Conservation (phyloP, 169 alveolate species). For the Theileria sp. region DNA sequence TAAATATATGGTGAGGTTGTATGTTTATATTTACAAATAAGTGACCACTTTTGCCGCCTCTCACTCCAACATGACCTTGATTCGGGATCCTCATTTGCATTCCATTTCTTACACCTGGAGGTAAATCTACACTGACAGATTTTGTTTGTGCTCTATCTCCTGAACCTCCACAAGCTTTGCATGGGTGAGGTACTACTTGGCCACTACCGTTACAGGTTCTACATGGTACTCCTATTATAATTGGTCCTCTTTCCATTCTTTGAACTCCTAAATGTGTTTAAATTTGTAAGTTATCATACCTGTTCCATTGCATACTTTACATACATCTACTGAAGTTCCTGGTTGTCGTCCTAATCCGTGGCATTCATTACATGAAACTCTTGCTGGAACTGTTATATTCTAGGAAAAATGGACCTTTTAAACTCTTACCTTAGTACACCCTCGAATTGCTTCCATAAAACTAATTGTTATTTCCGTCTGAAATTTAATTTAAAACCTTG, state of each 20-base stretch:
- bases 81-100: constrained; percentile 82
- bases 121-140: constrained; percentile 75
- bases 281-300: constrained; percentile 46
- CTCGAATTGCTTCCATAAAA: constrained; percentile 85
- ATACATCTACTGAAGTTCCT: constrained; percentile 69
- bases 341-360: constrained; percentile 80
- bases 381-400: constrained; percentile 73
- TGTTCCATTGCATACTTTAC: constrained; percentile 82
- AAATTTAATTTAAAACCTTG: background rate
- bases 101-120: constrained; percentile 82
- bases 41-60: constrained; percentile 86
- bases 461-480: constrained; percentile 76
- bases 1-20: constrained; percentile 79
- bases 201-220: constrained; percentile 84
- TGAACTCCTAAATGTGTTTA: constrained; percentile 56
- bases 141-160: constrained; percentile 80
- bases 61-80: constrained; percentile 82
- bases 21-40: constrained; percentile 81
- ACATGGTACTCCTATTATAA: constrained; percentile 84
- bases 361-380: constrained; percentile 79
- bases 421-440: constrained; percentile 70
- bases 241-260: constrained; percentile 84
- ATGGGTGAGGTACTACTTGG: constrained; percentile 77
- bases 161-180: constrained; percentile 81
- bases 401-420: background rate